Evolutionary conservation across 108 stramenopile genomes (phyloP), one percentile per base, ranked within the genome.

Genomic region (Hondaea fermentalgiana): DNA sequence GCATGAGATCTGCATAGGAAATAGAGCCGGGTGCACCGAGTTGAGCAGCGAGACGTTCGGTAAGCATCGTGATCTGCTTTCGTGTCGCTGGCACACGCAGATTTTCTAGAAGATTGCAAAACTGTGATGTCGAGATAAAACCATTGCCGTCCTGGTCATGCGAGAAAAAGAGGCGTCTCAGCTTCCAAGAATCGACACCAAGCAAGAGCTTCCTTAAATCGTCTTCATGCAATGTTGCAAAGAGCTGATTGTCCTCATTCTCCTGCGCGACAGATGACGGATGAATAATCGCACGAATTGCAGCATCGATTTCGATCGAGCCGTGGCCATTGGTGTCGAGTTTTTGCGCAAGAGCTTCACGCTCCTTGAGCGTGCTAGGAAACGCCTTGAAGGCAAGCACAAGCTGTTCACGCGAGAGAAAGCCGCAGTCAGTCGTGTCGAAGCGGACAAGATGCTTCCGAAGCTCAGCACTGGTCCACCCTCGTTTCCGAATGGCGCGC

Each of bases 91-190:
- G 45, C n/a, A 83, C 49, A 6, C 51, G 19, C n/a, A 53, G 23
- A 23, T 83, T 83, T 35, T 83, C 76, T 3, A 83, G 3, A 6
- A 83, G 45, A 45, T 83, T 83, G 76, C 76, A 83, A 23, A 83
- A 83, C 51, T 83, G 76, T 1, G 51, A 12, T 53, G 49, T 83
- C 10, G 76, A 83, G 28, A 83, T 23, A 3, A 45, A 47, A 12
- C 76, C 76, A 83, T 83, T 83, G 19, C 76, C 76, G 3, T 83
- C 76, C 51, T 53, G 45, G 28, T 83, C 76, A 23, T 83, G 76
- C 10, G 76, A 83, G 51, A 83, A 83, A 45, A 83, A 83, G 49
- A 83, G 45, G 6, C 76, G 12, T 0, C 76, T 43, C 43, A 83
- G 76, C n/a, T 47, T 83, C 76, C 76, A 83, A 1, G 76, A 83